Base-by-base conservation (phyloP, 2,329 filamentous ascomycete genomes). In the Beauveria sp. region DNA sequence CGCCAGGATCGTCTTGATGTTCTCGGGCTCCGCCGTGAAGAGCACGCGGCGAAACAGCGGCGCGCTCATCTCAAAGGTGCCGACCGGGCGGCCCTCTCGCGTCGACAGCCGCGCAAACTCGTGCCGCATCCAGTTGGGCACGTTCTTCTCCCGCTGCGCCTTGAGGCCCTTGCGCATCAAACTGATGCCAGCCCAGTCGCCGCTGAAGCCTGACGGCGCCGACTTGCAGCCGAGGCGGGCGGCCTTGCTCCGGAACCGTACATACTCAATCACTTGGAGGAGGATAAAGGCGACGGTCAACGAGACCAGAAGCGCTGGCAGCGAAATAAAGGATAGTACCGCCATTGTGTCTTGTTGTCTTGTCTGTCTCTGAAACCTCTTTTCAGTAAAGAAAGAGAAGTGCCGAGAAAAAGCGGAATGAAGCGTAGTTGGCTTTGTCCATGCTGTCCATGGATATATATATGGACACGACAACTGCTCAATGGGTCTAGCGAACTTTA, bases 1-100 rank as follows among this genome's bases (percentile, higher is more conserved):
- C 10, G 69, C 65, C 20, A 71, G 63, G 3, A 73, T 61, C 8
- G 70, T 66, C 63, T 72, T 68, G 52, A 73, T 67, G 40, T 70
- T 71, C 22, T 67, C 54, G 3, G 69, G 69, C 14, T 71, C 69
- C 2, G 61, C 45, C 6, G 69, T 71, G 28, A 68, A 54, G 43
- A 69, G 34, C 7, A 53, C 40, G 5, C 62, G 46, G 6, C 65
- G 60, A 43, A 69, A 69, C 38, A 69, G 63, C 3, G 66, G 65
- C 18, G 56, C 60, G 28, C 43, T 60, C n/a, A 64, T 40, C 10
- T 24, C 45, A n/a, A 67, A 26, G 20, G 67, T 68, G 54, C 66
- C 65, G 28, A 69, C 62, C 2, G 28, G 59, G 3, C 66, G 65
- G 34, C 66, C 65, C 14, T 64, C 28, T 4, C 42, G 58, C 46